Conservation (phyloP, 441 rosid genomes). For the Arabidopsis hybrid region DNA sequence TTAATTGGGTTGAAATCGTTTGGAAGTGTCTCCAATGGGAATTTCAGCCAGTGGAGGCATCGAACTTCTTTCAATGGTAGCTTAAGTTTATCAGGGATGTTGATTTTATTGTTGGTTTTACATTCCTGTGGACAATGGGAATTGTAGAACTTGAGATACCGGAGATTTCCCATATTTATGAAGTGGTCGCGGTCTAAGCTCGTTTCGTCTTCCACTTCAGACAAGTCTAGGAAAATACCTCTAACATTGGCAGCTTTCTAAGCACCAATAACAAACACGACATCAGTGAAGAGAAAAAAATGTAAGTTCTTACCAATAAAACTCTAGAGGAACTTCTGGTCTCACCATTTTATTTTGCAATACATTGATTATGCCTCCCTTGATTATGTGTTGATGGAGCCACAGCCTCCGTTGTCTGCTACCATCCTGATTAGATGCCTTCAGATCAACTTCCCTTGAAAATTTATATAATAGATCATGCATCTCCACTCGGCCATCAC, state of each 20-base stretch:
- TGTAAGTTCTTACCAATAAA: neutral
- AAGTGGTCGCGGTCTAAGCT: neutral
- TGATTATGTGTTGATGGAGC: constrained; percentile 3
- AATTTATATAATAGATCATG: neutral
- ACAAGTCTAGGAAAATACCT: constrained; percentile 31
- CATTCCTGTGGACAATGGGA: constrained; percentile 20
- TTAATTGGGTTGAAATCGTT: neutral
- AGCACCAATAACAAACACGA: neutral
- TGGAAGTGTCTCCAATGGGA: constrained; percentile 29
- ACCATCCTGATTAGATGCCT: neutral
- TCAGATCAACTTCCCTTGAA: constrained; percentile 14
- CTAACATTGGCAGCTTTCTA: constrained; percentile 1
- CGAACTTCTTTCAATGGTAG: neutral
- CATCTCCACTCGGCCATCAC: constrained; percentile 23
- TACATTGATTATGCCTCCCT: neutral
- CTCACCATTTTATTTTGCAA: constrained; percentile 21
- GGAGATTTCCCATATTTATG: neutral
- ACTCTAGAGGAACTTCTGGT: neutral
- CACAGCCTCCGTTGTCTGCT: neutral
- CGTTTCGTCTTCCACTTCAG: neutral
- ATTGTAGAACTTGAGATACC: constrained; percentile 17
- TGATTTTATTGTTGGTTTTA: neutral
- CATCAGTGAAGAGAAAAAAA: neutral
- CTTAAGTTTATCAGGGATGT: neutral
- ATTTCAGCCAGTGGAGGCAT: constrained; percentile 30